phyloP scores from a whole-genome alignment of 768 basidiomycete species.

The Exsudoporus frostii region DNA sequence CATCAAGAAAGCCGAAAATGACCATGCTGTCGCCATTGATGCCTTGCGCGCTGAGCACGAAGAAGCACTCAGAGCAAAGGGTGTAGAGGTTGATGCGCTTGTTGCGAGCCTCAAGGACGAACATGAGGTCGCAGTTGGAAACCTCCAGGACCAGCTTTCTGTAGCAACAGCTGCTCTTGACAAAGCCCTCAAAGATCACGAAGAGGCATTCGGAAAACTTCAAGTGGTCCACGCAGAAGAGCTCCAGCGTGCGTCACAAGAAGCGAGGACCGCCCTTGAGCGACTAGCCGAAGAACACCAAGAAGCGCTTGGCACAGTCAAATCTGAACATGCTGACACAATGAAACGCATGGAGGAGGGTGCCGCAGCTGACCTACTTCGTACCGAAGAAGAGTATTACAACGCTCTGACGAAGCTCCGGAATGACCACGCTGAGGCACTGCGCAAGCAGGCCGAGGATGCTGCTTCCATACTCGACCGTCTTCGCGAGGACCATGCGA shows the following conservation, averaged over 20 bases:
- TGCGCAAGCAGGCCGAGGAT: slow-evolving; percentile 61
- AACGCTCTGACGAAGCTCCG: slow-evolving; percentile 76
- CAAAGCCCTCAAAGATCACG: slow-evolving; percentile 54
- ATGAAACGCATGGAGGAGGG: slow-evolving; percentile 63
- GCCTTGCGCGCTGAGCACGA: slow-evolving; percentile 45
- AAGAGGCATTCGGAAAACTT: slow-evolving; percentile 57
- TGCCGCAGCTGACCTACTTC: slow-evolving; percentile 52
- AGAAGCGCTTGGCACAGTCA: slow-evolving; percentile 43
- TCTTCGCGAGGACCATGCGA: slow-evolving; percentile 72
- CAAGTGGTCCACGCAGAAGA: slow-evolving; percentile 50
- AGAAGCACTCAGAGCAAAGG: slow-evolving; percentile 40
- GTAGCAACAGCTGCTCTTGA: slow-evolving; percentile 42
- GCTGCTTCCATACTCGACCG: slow-evolving; percentile 62
- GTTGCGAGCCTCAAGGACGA: slow-evolving; percentile 48
- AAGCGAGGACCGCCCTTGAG: slow-evolving; percentile 49
- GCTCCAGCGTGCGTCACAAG: slow-evolving; percentile 51
- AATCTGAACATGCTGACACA: slow-evolving; percentile 51
- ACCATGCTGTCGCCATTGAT: slow-evolving; percentile 49
- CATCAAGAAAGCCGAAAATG: slow-evolving; percentile 47
- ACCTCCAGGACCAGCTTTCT: slow-evolving; percentile 44
- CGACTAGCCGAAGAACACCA: slow-evolving; percentile 54
- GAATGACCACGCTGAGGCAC: slow-evolving; percentile 61
- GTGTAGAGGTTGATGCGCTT: slow-evolving; percentile 39
- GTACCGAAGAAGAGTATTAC: slow-evolving; percentile 80
- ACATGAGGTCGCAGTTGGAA: slow-evolving; percentile 39